phyloP scores from a whole-genome alignment of 768 basidiomycete species.

The Phaeotremella skinneri region DNA sequence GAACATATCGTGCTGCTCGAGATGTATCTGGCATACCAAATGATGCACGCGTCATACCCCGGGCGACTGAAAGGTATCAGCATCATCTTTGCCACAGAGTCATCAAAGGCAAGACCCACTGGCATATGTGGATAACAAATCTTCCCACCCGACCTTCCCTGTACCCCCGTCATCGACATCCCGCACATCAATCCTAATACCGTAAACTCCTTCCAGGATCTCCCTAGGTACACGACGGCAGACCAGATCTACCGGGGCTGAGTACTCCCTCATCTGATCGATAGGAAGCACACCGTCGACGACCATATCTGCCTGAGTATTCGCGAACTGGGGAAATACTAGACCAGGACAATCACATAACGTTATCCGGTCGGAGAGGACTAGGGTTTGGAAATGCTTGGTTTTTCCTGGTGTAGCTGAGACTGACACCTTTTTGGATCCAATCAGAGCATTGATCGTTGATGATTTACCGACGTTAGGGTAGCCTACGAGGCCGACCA shows the following conservation, averaged over 20 bases:
- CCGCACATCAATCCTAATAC: slow-evolving; percentile 67
- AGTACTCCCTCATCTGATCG: slow-evolving; percentile 92
- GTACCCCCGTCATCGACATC: slow-evolving; percentile 80
- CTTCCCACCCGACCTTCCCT: slow-evolving; percentile 62
- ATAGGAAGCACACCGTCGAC: slow-evolving; percentile 97
- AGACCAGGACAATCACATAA: slow-evolving; percentile 98
- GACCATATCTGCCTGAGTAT: slow-evolving; percentile 90
- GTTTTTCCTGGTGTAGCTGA: slow-evolving; percentile 98
- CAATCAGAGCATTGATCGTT: slow-evolving; percentile 94
- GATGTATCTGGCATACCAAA: slow-evolving; percentile 98
- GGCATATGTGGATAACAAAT: slow-evolving; percentile 84
- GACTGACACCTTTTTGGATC: slow-evolving; percentile 97
- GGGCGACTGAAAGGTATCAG: slow-evolving; percentile 62
- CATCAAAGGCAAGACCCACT: slow-evolving; percentile 59
- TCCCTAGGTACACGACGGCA: slow-evolving; percentile 73
- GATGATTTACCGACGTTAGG: slow-evolving; percentile 99
- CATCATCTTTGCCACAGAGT: neutral
- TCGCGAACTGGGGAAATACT: slow-evolving; percentile 97
- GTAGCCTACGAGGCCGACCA: slow-evolving; percentile 77
- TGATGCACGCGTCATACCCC: slow-evolving; percentile 87
- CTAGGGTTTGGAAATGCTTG: slow-evolving; percentile 98
- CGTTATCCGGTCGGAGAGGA: slow-evolving; percentile 79
- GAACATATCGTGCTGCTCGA: slow-evolving; percentile 80
- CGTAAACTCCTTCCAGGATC: slow-evolving; percentile 87
- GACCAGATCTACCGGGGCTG: slow-evolving; percentile 75